Percentiles rank a stretch among this genome's conserved stretches.
phyloP scores from a whole-genome alignment of 2,329 filamentous ascomycete genomes.

The Fusarium tuaranense region DNA sequence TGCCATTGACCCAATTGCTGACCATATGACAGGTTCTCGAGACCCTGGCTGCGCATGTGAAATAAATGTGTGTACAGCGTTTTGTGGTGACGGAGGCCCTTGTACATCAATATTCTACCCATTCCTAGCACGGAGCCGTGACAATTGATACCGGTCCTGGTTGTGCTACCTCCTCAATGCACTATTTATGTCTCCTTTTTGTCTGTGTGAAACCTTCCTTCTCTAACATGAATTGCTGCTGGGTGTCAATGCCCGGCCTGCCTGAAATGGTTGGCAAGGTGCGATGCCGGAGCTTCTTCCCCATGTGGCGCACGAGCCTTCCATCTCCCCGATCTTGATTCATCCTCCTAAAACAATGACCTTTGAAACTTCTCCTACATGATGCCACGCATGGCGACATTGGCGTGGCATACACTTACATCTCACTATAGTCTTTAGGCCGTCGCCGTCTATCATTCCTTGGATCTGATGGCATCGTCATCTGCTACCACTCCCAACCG shows the following conservation, averaged over 20 bases:
- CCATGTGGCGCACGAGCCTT: slow-evolving; percentile 8
- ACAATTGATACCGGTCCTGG: slow-evolving; percentile 52
- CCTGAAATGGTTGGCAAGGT: not conserved
- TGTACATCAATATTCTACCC: slow-evolving; percentile 57
- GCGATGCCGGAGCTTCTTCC: slow-evolving; percentile 23
- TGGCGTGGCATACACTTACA: slow-evolving; percentile 17
- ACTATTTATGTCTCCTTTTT: slow-evolving; percentile 22
- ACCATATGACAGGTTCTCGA: slow-evolving; percentile 76
- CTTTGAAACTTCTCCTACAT: slow-evolving; percentile 10
- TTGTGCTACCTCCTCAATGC: slow-evolving; percentile 42
- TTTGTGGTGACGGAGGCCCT: slow-evolving; percentile 55
- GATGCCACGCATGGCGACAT: slow-evolving; percentile 17
- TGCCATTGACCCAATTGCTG: slow-evolving; percentile 46
- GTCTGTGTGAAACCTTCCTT: slow-evolving; percentile 35
- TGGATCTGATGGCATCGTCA: slow-evolving; percentile 27
- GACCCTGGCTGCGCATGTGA: slow-evolving; percentile 83
- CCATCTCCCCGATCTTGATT: slow-evolving; percentile 13
- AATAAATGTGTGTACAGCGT: slow-evolving; percentile 73
- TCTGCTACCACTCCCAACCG: slow-evolving; percentile 10
- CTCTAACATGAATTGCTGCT: not conserved
- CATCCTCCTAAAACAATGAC: slow-evolving; percentile 1
- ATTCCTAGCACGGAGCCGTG: slow-evolving; percentile 50
- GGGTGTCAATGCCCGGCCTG: slow-evolving; percentile 12
- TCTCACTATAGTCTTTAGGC: slow-evolving; percentile 12
- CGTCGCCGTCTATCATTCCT: slow-evolving; percentile 1